Evolutionary conservation across 2,329 filamentous ascomycete genomes (phyloP), one percentile per base, ranked within the genome.

Genomic region (Fusarium bactridioides): DNA sequence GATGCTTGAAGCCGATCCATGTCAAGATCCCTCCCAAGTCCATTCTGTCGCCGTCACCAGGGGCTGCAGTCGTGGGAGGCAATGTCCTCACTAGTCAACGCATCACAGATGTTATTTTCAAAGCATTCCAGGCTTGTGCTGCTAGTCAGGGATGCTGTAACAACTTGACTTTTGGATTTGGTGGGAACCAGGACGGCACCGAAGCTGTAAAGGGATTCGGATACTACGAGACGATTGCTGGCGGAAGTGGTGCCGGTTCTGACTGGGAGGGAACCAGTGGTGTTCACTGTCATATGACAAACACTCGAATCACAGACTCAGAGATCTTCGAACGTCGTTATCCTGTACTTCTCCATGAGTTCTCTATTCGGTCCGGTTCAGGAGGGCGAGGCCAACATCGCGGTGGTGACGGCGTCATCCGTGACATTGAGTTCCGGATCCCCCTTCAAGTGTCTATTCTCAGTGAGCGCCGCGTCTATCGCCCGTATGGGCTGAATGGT

Each of bases 141-240:
- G 93, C 93, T 18, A 91, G 88, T 13, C 93, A 95, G 76, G 93
- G 93, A 18, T 92, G 93, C 80, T 93, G 91, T 78, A 95, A 95
- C 80, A 96, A 95, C 77, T 85, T 96, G 13, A 95, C 93, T 0
- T 95, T 96, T 76, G 93, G 93, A 56, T 94, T 94, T 76, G 91
- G 83, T 13, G 83, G 83, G 12, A 84, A 84, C 59, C 74, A 82
- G 40, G 79, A 77, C 3, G 82, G 82, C 10, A 70, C 80, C 45
- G 73, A 81, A 37, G 79, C 79, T 7, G 73, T 84, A 27, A 81
- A 80, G 51, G 83, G 83, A 23, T 85, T 85, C 62, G 83, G 83
- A 19, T 85, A 84, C 75, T 85, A 85, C 78, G 93, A 95, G 81
- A 95, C 93, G 3, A 85, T 85, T 70, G 83, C 83, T 9, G 83